These are phyloP conservation scores for Claviceps capensis DNA, from an alignment of 2,329 filamentous ascomycete genomes.

Conservation along the genomic window DNA sequence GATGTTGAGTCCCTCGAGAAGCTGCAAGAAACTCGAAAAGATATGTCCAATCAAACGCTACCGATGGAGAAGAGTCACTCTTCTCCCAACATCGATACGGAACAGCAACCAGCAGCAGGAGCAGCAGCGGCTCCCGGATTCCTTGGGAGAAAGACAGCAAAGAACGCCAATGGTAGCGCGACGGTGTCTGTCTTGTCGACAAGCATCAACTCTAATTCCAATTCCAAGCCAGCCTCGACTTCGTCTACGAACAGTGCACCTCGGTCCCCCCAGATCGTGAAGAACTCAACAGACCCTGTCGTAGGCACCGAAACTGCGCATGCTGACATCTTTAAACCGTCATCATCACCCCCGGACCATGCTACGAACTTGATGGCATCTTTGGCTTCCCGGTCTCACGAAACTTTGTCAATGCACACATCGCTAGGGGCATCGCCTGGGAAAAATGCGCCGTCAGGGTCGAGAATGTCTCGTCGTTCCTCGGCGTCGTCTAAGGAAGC, in stretches of 20 bases:
- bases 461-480: slow-evolving; percentile 32
- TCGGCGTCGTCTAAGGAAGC: slow-evolving; percentile 34
- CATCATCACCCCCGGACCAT: slow-evolving; percentile 41
- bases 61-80: slow-evolving; percentile 43
- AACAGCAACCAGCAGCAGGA: slow-evolving; percentile 20
- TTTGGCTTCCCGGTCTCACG: slow-evolving; percentile 47
- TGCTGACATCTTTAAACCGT: slow-evolving; percentile 48
- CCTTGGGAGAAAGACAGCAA: slow-evolving; percentile 36
- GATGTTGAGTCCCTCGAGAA: slow-evolving; percentile 38
- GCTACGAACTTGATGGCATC: slow-evolving; percentile 54
- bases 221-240: slow-evolving; percentile 8
- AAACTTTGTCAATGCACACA: slow-evolving; percentile 36
- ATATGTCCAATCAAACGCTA: slow-evolving; percentile 25
- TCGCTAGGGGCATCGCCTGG: slow-evolving; percentile 19
- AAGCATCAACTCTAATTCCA: slow-evolving; percentile 30
- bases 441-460: slow-evolving; percentile 21
- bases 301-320: slow-evolving; percentile 54
- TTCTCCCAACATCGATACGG: slow-evolving; percentile 27
- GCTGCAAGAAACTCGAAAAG: slow-evolving; percentile 27
- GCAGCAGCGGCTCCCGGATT: slow-evolving; percentile 23
- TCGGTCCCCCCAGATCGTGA: slow-evolving; percentile 21
- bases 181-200: slow-evolving; percentile 30
- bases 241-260: slow-evolving; percentile 19
- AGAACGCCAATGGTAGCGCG: slow-evolving; percentile 17
- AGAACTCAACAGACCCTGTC: slow-evolving; percentile 45